Percentiles rank a stretch among this genome's conserved stretches.
phyloP scores from a whole-genome alignment of 1,284 basidiomycete species.

The Ceratobasidium sp. region DNA sequence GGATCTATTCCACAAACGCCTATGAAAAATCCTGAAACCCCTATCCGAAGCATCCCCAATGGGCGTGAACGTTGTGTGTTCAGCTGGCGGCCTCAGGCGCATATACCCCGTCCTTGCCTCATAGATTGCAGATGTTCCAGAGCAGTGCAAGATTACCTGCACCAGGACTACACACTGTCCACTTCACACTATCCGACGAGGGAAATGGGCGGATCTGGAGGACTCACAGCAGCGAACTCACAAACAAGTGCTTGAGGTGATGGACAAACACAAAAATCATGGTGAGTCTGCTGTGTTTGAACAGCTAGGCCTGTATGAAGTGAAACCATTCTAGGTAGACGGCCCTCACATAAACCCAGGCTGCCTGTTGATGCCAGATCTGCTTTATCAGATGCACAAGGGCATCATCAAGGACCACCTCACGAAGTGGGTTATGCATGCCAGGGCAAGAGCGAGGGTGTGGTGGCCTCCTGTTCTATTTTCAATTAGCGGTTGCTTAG shows the following conservation, averaged over 20 bases:
- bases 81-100: constrained; percentile 37
- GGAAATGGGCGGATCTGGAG: constrained; percentile 1
- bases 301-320: constrained; percentile 7
- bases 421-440: constrained; percentile 48
- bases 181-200: constrained; percentile 23
- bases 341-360: constrained; percentile 53
- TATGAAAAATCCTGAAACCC: no score
- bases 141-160: constrained; percentile 48
- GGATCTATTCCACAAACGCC: no score
- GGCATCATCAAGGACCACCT: constrained; percentile 55
- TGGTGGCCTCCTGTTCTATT: no score
- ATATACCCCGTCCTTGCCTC: constrained; percentile 41
- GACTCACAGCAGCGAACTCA: constrained; percentile 7
- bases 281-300: constrained; percentile 3
- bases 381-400: constrained; percentile 54
- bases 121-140: constrained; percentile 46
- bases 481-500: no score
- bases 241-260: not conserved
- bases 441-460: no score
- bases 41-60: no score
- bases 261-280: not conserved
- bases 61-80: constrained; percentile 24
- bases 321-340: constrained; percentile 53
- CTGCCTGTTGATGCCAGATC: constrained; percentile 52
- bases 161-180: constrained; percentile 33